Evolutionary conservation across 2,329 filamentous ascomycete species (phyloP).

Genomic region (Xylariaceae sp.): DNA sequence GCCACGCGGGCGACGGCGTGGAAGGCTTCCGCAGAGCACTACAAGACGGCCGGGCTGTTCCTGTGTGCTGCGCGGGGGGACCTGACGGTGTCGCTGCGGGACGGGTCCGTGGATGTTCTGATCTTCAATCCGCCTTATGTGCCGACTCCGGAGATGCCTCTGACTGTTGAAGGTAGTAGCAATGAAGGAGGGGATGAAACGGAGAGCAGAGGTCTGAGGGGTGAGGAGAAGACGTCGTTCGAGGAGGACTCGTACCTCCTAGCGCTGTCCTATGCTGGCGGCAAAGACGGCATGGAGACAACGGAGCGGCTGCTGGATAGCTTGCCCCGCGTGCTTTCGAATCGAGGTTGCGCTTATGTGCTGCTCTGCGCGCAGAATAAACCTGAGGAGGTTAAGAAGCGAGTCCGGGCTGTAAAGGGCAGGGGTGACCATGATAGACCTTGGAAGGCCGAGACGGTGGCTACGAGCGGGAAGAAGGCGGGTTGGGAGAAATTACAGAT

Average conservation of each 20-base stretch:
- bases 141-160: constrained; percentile 72
- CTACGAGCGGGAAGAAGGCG: constrained; percentile 77
- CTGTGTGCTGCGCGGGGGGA: constrained; percentile 68
- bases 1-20: constrained; percentile 68
- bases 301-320: constrained; percentile 73
- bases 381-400: constrained; percentile 67
- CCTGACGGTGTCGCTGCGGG: constrained; percentile 58
- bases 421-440: constrained; percentile 40
- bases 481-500: constrained; percentile 95
- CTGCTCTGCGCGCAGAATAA: constrained; percentile 88
- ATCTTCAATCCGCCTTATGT: constrained; percentile 98
- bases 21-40: constrained; percentile 38
- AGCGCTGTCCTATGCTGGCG: constrained; percentile 83
- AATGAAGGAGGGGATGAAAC: constrained; percentile 12
- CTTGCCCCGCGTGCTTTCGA: constrained; percentile 60
- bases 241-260: constrained; percentile 81
- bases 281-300: constrained; percentile 87
- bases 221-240: too few species aligned
- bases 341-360: constrained; percentile 78
- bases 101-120: constrained; percentile 68
- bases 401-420: constrained; percentile 51
- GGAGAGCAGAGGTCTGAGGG: too few species aligned
- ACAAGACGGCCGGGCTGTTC: constrained; percentile 39
- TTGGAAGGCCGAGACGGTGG: constrained; percentile 79
- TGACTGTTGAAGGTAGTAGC: constrained; percentile 34